phyloP scores from a whole-genome alignment of 345 rosid species.

The Rhizophora mangle region DNA sequence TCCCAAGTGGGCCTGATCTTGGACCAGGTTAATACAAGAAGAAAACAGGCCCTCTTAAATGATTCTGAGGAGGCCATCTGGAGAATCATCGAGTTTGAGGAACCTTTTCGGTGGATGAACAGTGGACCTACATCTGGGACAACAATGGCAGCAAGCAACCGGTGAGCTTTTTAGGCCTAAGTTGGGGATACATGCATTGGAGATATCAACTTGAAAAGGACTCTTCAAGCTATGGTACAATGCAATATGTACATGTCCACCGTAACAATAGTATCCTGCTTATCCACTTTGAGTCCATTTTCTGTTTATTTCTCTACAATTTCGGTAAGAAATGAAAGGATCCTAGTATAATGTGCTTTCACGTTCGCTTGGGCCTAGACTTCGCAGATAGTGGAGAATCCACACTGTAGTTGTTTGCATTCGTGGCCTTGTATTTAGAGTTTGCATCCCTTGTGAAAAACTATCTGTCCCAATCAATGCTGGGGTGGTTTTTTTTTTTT shows the following conservation, averaged over 20 bases:
- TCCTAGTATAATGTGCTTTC: constrained; percentile 6
- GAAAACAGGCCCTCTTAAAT: constrained; percentile 8
- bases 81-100: neutral
- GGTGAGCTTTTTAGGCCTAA: neutral
- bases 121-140: constrained; percentile 15
- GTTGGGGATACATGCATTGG: constrained; percentile 7
- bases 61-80: neutral
- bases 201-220: constrained; percentile 14
- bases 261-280: neutral
- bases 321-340: neutral
- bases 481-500: too few species aligned
- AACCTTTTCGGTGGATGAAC: constrained; percentile 1
- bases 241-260: neutral
- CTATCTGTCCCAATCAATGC: too few species aligned
- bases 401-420: neutral
- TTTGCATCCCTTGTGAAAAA: too few species aligned
- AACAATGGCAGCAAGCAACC: constrained; percentile 18
- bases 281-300: constrained; percentile 11
- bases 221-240: constrained; percentile 4
- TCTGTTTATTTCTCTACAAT: constrained; percentile 2
- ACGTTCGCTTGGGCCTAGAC: constrained; percentile 5
- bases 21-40: constrained; percentile 9
- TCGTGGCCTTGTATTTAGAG: neutral
- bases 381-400: neutral
- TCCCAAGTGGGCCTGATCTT: constrained; percentile 20